Conservation (phyloP, 2,329 filamentous ascomycete species). For the Cadophora malorum region DNA sequence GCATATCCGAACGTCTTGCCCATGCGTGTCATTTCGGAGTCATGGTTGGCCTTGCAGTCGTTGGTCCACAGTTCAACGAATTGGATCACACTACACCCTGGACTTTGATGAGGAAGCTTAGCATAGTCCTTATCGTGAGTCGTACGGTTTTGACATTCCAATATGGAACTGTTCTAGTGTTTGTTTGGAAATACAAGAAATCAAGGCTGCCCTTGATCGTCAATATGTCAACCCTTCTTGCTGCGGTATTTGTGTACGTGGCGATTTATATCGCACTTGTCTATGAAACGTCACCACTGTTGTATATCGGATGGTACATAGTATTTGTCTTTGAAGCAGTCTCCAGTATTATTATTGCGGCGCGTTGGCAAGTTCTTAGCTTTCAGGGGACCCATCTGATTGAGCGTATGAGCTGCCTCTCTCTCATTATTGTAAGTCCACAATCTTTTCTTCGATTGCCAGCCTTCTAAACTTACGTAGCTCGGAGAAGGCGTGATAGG, state of each 20-base stretch:
- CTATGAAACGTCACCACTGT: background rate
- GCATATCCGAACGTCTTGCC: constrained; percentile 58
- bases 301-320: constrained; percentile 34
- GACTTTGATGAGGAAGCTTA: constrained; percentile 13
- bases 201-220: constrained; percentile 28
- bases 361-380: constrained; percentile 47
- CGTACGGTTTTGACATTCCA: constrained; percentile 47
- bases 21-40: constrained; percentile 60
- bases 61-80: constrained; percentile 52
- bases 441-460: too few relatives aligned
- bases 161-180: constrained; percentile 40
- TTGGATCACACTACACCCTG: constrained; percentile 19
- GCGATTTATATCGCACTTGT: constrained; percentile 38
- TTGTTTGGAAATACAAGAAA: constrained; percentile 35
- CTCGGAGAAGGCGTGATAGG: constrained; percentile 38
- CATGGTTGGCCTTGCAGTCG: constrained; percentile 56
- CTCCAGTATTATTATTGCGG: constrained; percentile 35
- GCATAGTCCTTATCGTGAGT: constrained; percentile 48
- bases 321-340: constrained; percentile 34
- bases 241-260: constrained; percentile 22
- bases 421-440: constrained; percentile 55
- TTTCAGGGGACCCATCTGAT: constrained; percentile 64
- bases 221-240: constrained; percentile 20
- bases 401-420: constrained; percentile 64
- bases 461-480: too few relatives aligned